Base-by-base conservation (phyloP, 768 basidiomycete species). In the Dentipellis sp. region DNA sequence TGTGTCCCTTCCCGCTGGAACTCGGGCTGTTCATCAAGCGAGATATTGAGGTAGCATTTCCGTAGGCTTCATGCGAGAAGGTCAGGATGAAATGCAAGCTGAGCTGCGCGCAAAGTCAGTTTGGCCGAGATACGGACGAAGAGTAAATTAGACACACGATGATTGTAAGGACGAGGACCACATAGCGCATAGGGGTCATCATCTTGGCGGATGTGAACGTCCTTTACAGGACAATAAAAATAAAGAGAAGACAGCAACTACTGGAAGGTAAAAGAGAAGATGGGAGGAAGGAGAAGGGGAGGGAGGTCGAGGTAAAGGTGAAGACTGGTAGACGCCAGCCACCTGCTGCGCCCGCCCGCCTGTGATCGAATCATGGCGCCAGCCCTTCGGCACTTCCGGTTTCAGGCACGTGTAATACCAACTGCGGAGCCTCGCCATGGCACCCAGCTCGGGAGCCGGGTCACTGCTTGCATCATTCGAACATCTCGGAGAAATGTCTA, bases 101-200 rank as follows among this genome's bases (percentile, higher is more conserved):
- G 57, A 83, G 70, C 83, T 85, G 61, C 10, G 42, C 58, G 36
- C 37, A 12, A 35, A 14, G 29, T 29, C 29, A 29, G 29, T 29
- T 29, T 29, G 29, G 6, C 29, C 19, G 19, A 21, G 47, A 11
- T 14, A 48, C 29, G 47, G 51, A 11, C 1, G 17, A 7, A 22
- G 47, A n/a, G 17, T 0, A 10, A 2, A 2, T 11, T 16, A 37
- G n/a, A 62, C 70, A 51, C 53, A 71, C 71, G 50, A 72, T 60
- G 62, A 67, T 64, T 59, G 22, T 53, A 57, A 71, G 60, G 56
- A 70, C 69, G 57, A 83, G 67, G 35, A 78, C 55, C 51, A 86
- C 67, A 56, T 82, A 81, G 62, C 83, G 78, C 72, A 79, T 75
- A 47, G 82, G 77, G 51, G 83, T 80, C 76, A 83, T 76, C 76